Conservation (phyloP, 1,139 yeast species). For the Taphrina flavorubra region DNA sequence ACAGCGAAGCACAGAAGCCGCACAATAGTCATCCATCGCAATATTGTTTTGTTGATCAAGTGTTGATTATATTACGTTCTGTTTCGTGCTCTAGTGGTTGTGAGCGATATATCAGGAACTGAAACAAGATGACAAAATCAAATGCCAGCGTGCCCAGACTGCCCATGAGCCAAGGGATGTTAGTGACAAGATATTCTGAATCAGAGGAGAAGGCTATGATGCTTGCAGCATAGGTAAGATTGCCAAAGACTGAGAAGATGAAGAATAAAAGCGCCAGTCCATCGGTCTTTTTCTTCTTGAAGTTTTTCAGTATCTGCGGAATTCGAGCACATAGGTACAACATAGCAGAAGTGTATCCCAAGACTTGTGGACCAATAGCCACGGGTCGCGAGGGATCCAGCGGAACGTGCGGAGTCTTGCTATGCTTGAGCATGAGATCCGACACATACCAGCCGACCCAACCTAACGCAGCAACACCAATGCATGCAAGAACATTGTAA, state of each 20-base stretch:
- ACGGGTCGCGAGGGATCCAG: constrained; percentile 45
- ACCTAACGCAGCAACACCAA: constrained; percentile 22
- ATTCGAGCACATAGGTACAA: constrained; percentile 77
- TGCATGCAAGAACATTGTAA: constrained; percentile 20
- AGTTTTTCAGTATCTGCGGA: constrained; percentile 78
- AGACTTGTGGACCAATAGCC: constrained; percentile 61
- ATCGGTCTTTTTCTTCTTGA: constrained; percentile 69
- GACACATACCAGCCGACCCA: constrained; percentile 44
- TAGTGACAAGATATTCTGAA: constrained; percentile 8
- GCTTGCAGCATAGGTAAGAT: constrained; percentile 76
- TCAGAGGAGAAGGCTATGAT: constrained; percentile 54
- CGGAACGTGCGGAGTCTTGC: constrained; percentile 42
- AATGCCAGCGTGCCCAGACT: constrained; percentile 32
- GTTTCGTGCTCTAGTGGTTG: constrained; percentile 6
- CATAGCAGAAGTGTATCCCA: constrained; percentile 73
- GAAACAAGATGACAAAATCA: constrained; percentile 27
- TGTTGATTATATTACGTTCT: constrained; percentile 17
- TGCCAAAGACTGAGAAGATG: constrained; percentile 76
- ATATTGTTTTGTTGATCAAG: neutral
- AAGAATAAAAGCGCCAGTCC: constrained; percentile 74
- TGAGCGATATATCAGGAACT: constrained; percentile 17
- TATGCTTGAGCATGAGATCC: neutral
- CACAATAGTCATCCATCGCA: no score
- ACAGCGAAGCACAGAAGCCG: no score
- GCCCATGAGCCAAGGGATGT: constrained; percentile 37